A percentile compares a stretch with the other conserved stretches of the same genome.
These are phyloP conservation scores for Phytopythium mirpurense DNA, from an alignment of 352 stramenopile genomes.

Conservation along the genomic window DNA sequence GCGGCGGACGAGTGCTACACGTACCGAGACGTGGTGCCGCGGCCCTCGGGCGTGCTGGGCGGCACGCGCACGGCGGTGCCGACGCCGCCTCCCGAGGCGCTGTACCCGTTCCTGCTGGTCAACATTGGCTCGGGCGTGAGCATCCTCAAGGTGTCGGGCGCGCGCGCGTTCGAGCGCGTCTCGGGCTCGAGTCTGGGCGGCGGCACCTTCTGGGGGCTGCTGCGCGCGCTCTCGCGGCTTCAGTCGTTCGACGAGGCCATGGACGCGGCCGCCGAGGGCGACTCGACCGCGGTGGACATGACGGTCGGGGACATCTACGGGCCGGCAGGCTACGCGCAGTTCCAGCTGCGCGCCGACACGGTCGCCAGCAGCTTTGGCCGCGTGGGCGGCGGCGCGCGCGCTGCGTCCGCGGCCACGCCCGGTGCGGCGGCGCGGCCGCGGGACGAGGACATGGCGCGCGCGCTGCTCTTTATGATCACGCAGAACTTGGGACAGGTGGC, in stretches of 20 bases:
- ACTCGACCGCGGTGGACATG: constrained; percentile 89
- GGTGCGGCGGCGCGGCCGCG: constrained; percentile 29
- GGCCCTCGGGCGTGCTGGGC: constrained; percentile 47
- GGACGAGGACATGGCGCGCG: constrained; percentile 92
- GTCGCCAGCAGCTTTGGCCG: constrained; percentile 98
- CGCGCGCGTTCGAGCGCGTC: constrained; percentile 92
- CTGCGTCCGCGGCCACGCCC: background rate
- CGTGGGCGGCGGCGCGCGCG: constrained; percentile 44
- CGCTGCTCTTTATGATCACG: constrained; percentile 97
- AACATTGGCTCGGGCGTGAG: constrained; percentile 98
- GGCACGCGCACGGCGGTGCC: constrained; percentile 61
- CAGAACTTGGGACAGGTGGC: constrained; percentile 96
- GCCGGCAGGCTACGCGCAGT: constrained; percentile 78
- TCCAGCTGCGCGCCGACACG: constrained; percentile 74
- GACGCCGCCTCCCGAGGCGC: constrained; percentile 32
- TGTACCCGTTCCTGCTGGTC: constrained; percentile 97
- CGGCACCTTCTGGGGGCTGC: constrained; percentile 97
- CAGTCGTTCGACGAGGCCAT: constrained; percentile 77
- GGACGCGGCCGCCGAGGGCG: constrained; percentile 56
- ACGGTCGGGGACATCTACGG: constrained; percentile 99
- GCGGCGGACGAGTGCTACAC: constrained; percentile 95
- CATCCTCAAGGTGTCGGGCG: constrained; percentile 91
- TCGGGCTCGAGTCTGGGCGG: constrained; percentile 96
- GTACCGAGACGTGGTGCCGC: constrained; percentile 77
- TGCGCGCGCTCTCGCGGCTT: constrained; percentile 87